Evolutionary conservation across 2,329 filamentous ascomycete genomes (phyloP).

Genomic region (Aquanectria penicillioides): DNA sequence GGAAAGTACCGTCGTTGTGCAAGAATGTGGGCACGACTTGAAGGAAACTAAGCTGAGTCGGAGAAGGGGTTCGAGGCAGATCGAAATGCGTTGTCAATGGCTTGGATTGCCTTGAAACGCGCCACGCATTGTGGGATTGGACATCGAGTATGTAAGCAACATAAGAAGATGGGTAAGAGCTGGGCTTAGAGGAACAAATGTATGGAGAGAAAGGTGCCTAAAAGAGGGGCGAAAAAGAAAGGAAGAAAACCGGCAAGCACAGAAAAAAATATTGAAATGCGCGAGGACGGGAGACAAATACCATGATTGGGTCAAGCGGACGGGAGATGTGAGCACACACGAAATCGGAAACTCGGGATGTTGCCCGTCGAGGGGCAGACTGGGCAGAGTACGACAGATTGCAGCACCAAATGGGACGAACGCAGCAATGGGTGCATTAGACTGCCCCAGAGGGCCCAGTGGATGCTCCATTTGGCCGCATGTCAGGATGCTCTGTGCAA

Average conservation of each 20-base stretch:
- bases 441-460: slow-evolving; percentile 28
- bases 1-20: not conserved
- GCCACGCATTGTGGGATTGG: slow-evolving; percentile 23
- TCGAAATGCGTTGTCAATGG: slow-evolving; percentile 7
- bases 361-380: slow-evolving; percentile 6
- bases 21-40: slow-evolving; percentile 1
- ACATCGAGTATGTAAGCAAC: slow-evolving; percentile 17
- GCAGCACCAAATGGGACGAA: too few species aligned
- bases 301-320: slow-evolving; percentile 27
- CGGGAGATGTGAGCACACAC: slow-evolving; percentile 24
- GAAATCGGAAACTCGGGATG: slow-evolving; percentile 21
- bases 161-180: slow-evolving; percentile 8
- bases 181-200: too few species aligned
- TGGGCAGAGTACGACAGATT: too few species aligned
- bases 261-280: slow-evolving; percentile 24
- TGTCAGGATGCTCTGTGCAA: slow-evolving; percentile 22
- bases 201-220: slow-evolving; percentile 14
- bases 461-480: slow-evolving; percentile 31
- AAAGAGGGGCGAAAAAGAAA: slow-evolving; percentile 23
- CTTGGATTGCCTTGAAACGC: slow-evolving; percentile 13
- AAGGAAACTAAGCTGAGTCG: not conserved
- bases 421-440: slow-evolving; percentile 19
- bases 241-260: slow-evolving; percentile 5
- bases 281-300: slow-evolving; percentile 30
- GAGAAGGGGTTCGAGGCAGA: slow-evolving; percentile 16